phyloP scores from a whole-genome alignment of 208 protist genomes.

The Tetramitus jugosus region DNA sequence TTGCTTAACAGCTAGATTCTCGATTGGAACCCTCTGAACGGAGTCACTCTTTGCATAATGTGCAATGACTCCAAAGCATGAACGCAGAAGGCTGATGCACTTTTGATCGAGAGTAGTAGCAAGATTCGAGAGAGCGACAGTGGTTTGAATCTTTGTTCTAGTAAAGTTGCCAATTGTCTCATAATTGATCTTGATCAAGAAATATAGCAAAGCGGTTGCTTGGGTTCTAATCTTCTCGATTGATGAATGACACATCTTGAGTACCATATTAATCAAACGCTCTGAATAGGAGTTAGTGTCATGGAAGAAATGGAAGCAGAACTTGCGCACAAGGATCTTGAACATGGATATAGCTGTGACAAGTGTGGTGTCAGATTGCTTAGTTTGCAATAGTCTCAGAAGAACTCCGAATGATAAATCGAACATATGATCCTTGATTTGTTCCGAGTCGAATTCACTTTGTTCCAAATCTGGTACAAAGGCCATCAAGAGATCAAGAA shows the following conservation, averaged over 20 bases:
- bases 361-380: background rate
- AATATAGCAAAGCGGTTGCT: background rate
- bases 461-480: background rate
- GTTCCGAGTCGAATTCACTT: too few species aligned
- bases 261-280: background rate
- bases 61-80: too few species aligned
- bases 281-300: background rate
- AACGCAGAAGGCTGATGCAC: too few species aligned
- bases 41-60: too few species aligned
- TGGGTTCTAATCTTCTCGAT: background rate
- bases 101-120: too few species aligned
- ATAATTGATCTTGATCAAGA: constrained; percentile 13
- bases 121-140: constrained; percentile 16
- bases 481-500: background rate
- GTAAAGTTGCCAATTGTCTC: constrained; percentile 8
- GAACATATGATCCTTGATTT: background rate
- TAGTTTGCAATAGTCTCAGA: background rate
- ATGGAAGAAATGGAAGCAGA: too few species aligned
- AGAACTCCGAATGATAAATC: background rate
- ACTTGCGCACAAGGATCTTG: background rate
- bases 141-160: constrained; percentile 39
- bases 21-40: too few species aligned
- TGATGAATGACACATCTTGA: background rate
- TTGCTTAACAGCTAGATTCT: too few species aligned
- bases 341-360: background rate